Conservation (phyloP, 2,329 filamentous ascomycete genomes). For the Fusarium solani-melongenae region DNA sequence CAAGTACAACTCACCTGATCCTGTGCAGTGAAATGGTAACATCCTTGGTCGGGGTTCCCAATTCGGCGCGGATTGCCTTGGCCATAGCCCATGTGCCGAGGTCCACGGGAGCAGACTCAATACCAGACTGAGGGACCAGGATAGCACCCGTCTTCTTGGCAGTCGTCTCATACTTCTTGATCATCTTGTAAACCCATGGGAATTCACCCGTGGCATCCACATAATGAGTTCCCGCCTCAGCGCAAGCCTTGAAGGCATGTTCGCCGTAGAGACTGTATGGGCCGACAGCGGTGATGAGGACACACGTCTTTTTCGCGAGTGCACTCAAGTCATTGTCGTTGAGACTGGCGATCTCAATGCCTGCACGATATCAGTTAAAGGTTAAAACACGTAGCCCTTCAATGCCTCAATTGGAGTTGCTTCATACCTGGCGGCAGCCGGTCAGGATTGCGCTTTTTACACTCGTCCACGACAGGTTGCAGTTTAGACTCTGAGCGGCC, state of each 20-base stretch:
- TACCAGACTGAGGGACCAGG: constrained; percentile 69
- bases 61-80: constrained; percentile 60
- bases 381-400: not conserved
- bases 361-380: constrained; percentile 42
- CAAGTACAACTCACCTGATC: constrained; percentile 48
- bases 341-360: constrained; percentile 64
- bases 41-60: constrained; percentile 62
- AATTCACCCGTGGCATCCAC: constrained; percentile 72
- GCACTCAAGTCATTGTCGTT: constrained; percentile 57
- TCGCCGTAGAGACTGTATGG: constrained; percentile 69
- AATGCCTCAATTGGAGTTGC: not conserved
- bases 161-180: constrained; percentile 64
- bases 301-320: constrained; percentile 66
- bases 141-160: constrained; percentile 67
- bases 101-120: constrained; percentile 73
- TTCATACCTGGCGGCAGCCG: constrained; percentile 74
- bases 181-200: constrained; percentile 69
- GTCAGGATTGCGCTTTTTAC: constrained; percentile 75
- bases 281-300: constrained; percentile 69
- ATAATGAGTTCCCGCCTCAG: constrained; percentile 72
- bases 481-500: constrained; percentile 85
- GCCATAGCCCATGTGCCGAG: constrained; percentile 66
- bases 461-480: constrained; percentile 72
- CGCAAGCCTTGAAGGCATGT: constrained; percentile 69
- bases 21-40: constrained; percentile 63